Percentiles rank a stretch among this genome's conserved stretches.
Conservation (phyloP, 352 stramenopile species). For the Globisporangium recalcitrans region DNA sequence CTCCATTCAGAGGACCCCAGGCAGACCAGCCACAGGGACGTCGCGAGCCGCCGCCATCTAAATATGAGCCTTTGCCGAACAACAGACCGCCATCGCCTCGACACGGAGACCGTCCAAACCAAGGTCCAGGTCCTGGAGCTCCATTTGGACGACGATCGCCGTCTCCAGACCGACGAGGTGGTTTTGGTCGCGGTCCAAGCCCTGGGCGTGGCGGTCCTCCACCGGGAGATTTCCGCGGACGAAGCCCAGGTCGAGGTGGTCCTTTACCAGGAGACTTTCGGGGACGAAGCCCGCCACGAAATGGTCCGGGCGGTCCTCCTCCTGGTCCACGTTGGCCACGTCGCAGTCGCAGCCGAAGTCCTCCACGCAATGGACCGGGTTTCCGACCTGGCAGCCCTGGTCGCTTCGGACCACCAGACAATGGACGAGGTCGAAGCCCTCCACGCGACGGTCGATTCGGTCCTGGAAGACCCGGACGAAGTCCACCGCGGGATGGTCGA, state of each 20-base stretch:
- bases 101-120: not conserved
- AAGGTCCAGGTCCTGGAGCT: not conserved
- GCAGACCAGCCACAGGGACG: conserved; percentile 1
- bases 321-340: not conserved
- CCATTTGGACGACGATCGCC: conserved; percentile 6
- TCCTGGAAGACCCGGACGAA: conserved; percentile 18
- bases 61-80: conserved; percentile 8
- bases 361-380: conserved; percentile 13
- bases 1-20: conserved; percentile 10
- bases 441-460: conserved; percentile 21
- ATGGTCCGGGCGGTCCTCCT: not conserved
- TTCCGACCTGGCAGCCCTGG: conserved; percentile 11
- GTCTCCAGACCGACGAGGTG: conserved; percentile 9
- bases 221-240: conserved; percentile 14
- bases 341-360: conserved; percentile 36
- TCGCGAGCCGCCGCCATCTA: conserved; percentile 6
- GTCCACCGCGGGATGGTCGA: conserved; percentile 10
- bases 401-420: conserved; percentile 11
- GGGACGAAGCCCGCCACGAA: not conserved
- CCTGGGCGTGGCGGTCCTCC: conserved; percentile 17
- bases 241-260: not conserved
- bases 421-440: conserved; percentile 17
- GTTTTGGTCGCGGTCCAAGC: conserved; percentile 14
- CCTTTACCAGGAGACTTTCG: conserved; percentile 16
- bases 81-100: conserved; percentile 14